A percentile compares a stretch with the other conserved stretches of the same genome.
Evolutionary conservation across 2,329 filamentous ascomycete species (phyloP).

Genomic region (Scortechinia acanthostroma): DNA sequence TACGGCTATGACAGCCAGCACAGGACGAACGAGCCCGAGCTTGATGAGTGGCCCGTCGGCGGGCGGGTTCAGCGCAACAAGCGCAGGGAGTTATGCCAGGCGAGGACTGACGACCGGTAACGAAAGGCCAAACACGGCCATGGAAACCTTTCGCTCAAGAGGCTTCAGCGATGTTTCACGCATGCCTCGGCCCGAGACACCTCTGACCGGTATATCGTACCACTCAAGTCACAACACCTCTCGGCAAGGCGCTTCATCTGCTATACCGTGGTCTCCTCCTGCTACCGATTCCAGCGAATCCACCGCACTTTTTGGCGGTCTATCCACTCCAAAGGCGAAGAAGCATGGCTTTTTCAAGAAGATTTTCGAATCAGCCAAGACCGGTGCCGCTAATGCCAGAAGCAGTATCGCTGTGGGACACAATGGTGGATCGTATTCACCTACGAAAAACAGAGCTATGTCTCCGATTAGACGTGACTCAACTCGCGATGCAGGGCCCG

Average conservation of each 20-base stretch:
- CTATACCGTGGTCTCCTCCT: conserved; percentile 7
- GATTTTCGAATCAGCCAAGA: conserved; percentile 14
- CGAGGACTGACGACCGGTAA: neutral
- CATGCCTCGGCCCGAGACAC: neutral
- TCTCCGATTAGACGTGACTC: neutral
- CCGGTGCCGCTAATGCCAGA: conserved; percentile 14
- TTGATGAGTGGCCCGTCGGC: neutral
- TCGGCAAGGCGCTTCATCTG: conserved; percentile 7
- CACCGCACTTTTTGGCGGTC: conserved; percentile 8
- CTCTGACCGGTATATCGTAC: conserved; percentile 3
- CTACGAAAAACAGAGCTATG: conserved; percentile 30
- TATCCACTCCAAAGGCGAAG: conserved; percentile 4
- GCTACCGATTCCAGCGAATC: neutral
- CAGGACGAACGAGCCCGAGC: neutral
- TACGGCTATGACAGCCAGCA: neutral
- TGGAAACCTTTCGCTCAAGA: neutral
- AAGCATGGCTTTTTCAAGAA: conserved; percentile 15
- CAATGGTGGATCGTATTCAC: conserved; percentile 9
- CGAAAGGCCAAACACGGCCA: neutral
- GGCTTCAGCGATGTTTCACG: neutral
- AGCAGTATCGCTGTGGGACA: conserved; percentile 4
- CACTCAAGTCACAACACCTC: conserved; percentile 8
- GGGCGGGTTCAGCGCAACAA: conserved; percentile 1
- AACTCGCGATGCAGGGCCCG: conserved; percentile 7
- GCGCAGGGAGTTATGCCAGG: neutral